Conservation (phyloP, 108 stramenopile species). For the Skeletonema potamos region DNA sequence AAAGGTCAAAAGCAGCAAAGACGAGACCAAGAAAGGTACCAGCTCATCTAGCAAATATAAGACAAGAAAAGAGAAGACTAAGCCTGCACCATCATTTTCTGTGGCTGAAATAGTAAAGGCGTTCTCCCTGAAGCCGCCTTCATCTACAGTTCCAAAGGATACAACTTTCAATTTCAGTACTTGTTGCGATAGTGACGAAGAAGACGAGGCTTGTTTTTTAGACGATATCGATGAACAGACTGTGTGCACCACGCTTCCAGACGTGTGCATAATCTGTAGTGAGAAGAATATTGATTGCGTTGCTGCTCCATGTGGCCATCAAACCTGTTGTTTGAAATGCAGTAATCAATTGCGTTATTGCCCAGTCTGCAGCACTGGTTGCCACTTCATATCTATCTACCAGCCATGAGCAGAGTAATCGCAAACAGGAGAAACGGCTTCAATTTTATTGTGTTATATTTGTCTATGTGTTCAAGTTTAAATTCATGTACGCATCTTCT, state of each 20-base stretch:
- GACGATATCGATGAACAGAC: constrained; percentile 24
- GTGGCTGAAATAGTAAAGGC: not conserved
- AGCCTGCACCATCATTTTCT: not conserved
- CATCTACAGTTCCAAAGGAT: not conserved
- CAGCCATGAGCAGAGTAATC: constrained; percentile 41
- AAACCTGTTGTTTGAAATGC: constrained; percentile 70
- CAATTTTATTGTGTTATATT: too few species aligned
- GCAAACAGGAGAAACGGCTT: too few species aligned
- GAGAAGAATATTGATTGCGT: constrained; percentile 69
- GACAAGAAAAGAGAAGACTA: not conserved
- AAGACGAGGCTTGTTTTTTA: not conserved
- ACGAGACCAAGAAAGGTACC: not conserved
- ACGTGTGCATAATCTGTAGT: constrained; percentile 67
- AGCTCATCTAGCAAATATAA: not conserved
- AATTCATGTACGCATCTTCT: too few species aligned
- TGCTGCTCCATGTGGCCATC: constrained; percentile 83
- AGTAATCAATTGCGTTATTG: constrained; percentile 50
- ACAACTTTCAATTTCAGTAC: not conserved
- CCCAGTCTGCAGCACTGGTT: constrained; percentile 61
- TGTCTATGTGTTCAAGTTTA: too few species aligned
- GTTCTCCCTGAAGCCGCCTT: not conserved
- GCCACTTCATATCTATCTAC: constrained; percentile 73
- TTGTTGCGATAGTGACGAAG: constrained; percentile 12
- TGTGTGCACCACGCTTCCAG: constrained; percentile 30
- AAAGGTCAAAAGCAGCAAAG: not conserved